Percentiles rank a stretch among this genome's conserved stretches.
These are phyloP conservation scores for Tillandsia leiboldiana DNA, from an alignment of 176 grass and related monocot species.

Conservation along the genomic window DNA sequence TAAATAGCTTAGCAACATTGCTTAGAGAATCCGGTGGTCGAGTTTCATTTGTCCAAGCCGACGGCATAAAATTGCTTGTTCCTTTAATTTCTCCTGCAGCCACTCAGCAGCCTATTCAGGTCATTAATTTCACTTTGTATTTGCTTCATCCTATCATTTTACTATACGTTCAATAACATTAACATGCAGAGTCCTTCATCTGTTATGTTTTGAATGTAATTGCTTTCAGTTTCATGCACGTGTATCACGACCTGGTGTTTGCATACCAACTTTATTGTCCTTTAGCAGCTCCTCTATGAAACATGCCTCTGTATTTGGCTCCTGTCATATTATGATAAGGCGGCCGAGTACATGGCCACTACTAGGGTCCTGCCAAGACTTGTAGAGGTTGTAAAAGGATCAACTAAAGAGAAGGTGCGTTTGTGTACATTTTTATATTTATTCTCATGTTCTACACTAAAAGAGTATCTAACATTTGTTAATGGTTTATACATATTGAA, in stretches of 20 bases:
- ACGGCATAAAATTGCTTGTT: conserved; percentile 80
- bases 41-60: conserved; percentile 71
- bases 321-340: conserved; percentile 78
- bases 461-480: neutral
- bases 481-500: conserved; percentile 24
- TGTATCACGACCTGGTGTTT: no score
- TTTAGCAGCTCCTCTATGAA: conserved; percentile 84
- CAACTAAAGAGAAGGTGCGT: conserved; percentile 84
- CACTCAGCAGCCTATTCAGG: conserved; percentile 93
- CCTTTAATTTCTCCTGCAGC: conserved; percentile 77
- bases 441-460: no score
- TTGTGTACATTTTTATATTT: neutral
- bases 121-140: conserved; percentile 12
- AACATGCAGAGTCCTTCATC: no score
- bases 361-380: conserved; percentile 84
- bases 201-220: neutral
- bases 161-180: no score
- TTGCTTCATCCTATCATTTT: neutral
- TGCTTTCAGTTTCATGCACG: no score
- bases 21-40: conserved; percentile 53
- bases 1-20: conserved; percentile 55
- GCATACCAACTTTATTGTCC: neutral
- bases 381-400: conserved; percentile 82
- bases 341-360: conserved; percentile 75
- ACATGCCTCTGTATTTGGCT: conserved; percentile 96